Evolutionary conservation across 805 yeast species (phyloP).

Genomic region (Jamesozyma jinghongensis): DNA sequence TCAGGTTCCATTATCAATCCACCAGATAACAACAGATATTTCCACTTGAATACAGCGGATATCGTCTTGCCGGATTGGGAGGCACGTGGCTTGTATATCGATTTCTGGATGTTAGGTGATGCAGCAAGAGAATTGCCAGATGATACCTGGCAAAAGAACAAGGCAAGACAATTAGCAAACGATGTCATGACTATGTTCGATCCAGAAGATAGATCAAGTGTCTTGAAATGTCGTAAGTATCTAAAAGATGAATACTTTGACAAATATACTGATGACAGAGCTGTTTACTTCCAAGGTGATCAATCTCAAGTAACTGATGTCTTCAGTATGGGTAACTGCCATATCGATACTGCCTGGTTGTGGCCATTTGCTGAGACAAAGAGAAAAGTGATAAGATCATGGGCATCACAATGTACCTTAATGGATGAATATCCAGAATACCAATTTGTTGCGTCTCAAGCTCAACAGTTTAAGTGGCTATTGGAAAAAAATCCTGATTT

Average conservation of each 20-base stretch:
- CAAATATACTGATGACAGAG: conserved; percentile 47
- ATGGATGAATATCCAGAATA: conserved; percentile 88
- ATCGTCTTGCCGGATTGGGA: conserved; percentile 70
- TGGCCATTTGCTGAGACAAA: conserved; percentile 99
- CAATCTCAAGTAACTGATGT: conserved; percentile 43
- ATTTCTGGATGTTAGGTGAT: conserved; percentile 83
- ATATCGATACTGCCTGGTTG: conserved; percentile 96
- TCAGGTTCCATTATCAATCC: conserved; percentile 51
- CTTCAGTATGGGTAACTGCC: conserved; percentile 87
- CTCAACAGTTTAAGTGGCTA: conserved; percentile 93
- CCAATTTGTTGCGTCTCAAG: conserved; percentile 89
- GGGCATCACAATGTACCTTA: conserved; percentile 86
- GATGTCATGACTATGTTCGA: conserved; percentile 80
- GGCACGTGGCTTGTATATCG: conserved; percentile 69
- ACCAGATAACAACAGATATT: conserved; percentile 65
- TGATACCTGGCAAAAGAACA: conserved; percentile 71
- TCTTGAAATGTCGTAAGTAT: conserved; percentile 59
- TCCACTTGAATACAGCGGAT: conserved; percentile 61
- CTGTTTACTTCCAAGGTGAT: conserved; percentile 46
- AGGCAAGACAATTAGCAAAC: conserved; percentile 73
- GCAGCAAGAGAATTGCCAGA: conserved; percentile 81
- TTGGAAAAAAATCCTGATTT: conserved; percentile 77
- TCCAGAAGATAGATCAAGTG: conserved; percentile 48
- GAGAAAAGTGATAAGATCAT: conserved; percentile 84
- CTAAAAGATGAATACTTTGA: conserved; percentile 54